Percentiles rank a stretch among this genome's conserved stretches.
Conservation (phyloP, 805 yeast genomes). For the Schwanniomyces occidentalis region DNA sequence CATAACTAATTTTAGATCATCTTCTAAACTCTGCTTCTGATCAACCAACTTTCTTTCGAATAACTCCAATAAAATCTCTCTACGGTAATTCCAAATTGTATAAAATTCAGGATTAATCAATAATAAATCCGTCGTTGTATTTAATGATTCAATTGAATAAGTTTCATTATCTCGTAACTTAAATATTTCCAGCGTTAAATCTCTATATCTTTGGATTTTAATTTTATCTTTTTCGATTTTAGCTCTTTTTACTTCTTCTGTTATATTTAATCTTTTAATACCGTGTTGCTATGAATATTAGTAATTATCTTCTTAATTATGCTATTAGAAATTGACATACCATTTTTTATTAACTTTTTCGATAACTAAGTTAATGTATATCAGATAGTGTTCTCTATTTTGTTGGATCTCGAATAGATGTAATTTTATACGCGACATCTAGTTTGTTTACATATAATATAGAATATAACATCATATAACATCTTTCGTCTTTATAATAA, state of each 20-base stretch:
- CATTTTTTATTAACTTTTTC: too few relatives aligned
- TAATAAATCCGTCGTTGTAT: constrained; percentile 57
- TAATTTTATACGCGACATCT: too few relatives aligned
- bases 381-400: too few relatives aligned
- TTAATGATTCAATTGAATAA: constrained; percentile 39
- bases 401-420: too few relatives aligned
- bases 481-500: too few relatives aligned
- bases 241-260: constrained; percentile 53
- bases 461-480: too few relatives aligned
- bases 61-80: constrained; percentile 58
- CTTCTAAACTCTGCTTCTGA: constrained; percentile 29
- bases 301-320: constrained; percentile 4
- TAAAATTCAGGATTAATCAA: constrained; percentile 81
- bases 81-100: constrained; percentile 85
- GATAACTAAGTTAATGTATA: too few relatives aligned
- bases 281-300: constrained; percentile 58
- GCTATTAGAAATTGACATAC: too few relatives aligned
- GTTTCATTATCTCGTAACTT: constrained; percentile 16
- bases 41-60: constrained; percentile 17
- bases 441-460: too few relatives aligned
- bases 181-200: constrained; percentile 47
- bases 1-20: constrained; percentile 65
- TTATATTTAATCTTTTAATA: constrained; percentile 57
- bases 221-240: constrained; percentile 59
- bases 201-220: constrained; percentile 58